Evolutionary conservation across 805 yeast species (phyloP).

Genomic region (Kodamaea jinghongensis): DNA sequence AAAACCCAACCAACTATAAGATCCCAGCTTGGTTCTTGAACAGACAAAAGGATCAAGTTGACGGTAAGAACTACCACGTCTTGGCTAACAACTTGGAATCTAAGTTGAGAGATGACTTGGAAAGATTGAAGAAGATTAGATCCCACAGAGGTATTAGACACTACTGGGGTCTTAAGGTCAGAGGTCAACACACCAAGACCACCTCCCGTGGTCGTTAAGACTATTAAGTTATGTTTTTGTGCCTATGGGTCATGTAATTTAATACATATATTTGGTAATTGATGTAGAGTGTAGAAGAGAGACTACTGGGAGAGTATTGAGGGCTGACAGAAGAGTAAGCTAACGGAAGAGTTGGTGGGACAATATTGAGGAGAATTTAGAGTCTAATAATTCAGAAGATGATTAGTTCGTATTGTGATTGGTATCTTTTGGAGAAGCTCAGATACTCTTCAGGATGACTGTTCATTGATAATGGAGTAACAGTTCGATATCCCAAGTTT

Average conservation of each 20-base stretch:
- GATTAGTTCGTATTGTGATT: too few species aligned
- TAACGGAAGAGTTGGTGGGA: too few species aligned
- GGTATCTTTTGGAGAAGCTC: too few species aligned
- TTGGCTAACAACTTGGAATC: conserved; percentile 99
- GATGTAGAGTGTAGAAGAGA: background rate
- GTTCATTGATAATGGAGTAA: too few species aligned
- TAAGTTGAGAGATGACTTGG: conserved; percentile 99
- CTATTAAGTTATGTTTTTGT: conserved; percentile 14
- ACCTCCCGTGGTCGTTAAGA: conserved; percentile 85
- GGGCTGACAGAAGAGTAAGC: background rate
- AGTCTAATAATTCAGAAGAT: too few species aligned
- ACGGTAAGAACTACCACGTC: conserved; percentile 99
- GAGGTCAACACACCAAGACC: conserved; percentile 99
- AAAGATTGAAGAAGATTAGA: conserved; percentile 99
- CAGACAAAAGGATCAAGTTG: conserved; percentile 98
- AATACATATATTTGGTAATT: conserved; percentile 9
- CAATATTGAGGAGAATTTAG: too few species aligned
- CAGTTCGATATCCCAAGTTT: too few species aligned
- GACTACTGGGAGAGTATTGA: background rate
- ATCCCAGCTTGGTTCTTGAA: conserved; percentile 99
- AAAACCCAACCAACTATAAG: conserved; percentile 99
- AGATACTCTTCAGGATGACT: too few species aligned
- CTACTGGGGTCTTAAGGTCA: conserved; percentile 99
- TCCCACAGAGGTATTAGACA: conserved; percentile 99
- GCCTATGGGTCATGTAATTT: conserved; percentile 13